These are phyloP conservation scores for Graphium sp. DNA, from an alignment of 2,329 filamentous ascomycete species.

Conservation along the genomic window DNA sequence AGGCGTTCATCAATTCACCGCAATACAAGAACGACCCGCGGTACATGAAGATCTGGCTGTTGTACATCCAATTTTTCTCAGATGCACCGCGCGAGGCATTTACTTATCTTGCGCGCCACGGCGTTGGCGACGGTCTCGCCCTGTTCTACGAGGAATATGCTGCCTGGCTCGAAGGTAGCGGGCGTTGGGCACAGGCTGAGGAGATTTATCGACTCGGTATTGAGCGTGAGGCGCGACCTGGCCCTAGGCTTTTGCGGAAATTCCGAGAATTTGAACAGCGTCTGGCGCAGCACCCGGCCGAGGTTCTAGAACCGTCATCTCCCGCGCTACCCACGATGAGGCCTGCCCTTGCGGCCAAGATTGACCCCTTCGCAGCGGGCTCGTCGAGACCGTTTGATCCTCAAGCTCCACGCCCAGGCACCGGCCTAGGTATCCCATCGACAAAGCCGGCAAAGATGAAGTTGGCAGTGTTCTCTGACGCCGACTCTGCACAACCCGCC, in stretches of 20 bases:
- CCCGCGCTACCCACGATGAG: slow-evolving; percentile 74
- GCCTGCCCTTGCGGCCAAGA: slow-evolving; percentile 69
- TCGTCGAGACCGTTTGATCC: slow-evolving; percentile 39
- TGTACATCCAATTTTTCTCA: slow-evolving; percentile 85
- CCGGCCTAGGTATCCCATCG: slow-evolving; percentile 26
- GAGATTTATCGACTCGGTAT: slow-evolving; percentile 87
- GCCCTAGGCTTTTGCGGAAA: slow-evolving; percentile 68
- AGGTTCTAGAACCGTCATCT: slow-evolving; percentile 54
- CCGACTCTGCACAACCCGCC: slow-evolving; percentile 40
- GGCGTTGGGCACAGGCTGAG: slow-evolving; percentile 77
- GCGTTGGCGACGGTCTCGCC: slow-evolving; percentile 72
- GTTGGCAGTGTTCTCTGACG: slow-evolving; percentile 80
- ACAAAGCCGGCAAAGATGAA: slow-evolving; percentile 61
- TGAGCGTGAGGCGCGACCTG: slow-evolving; percentile 71
- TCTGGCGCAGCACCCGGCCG: slow-evolving; percentile 41
- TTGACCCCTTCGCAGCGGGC: slow-evolving; percentile 59
- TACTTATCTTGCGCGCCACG: slow-evolving; percentile 76
- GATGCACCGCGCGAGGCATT: slow-evolving; percentile 89
- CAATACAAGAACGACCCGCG: slow-evolving; percentile 93
- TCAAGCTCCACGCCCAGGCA: slow-evolving; percentile 41
- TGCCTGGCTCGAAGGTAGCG: slow-evolving; percentile 72
- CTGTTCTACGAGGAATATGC: slow-evolving; percentile 97
- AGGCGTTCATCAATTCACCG: slow-evolving; percentile 64
- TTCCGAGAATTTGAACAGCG: slow-evolving; percentile 83
- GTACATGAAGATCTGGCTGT: slow-evolving; percentile 85